phyloP scores from a whole-genome alignment of 2,329 filamentous ascomycete species.

The Phyllosticta paracitricarpa region DNA sequence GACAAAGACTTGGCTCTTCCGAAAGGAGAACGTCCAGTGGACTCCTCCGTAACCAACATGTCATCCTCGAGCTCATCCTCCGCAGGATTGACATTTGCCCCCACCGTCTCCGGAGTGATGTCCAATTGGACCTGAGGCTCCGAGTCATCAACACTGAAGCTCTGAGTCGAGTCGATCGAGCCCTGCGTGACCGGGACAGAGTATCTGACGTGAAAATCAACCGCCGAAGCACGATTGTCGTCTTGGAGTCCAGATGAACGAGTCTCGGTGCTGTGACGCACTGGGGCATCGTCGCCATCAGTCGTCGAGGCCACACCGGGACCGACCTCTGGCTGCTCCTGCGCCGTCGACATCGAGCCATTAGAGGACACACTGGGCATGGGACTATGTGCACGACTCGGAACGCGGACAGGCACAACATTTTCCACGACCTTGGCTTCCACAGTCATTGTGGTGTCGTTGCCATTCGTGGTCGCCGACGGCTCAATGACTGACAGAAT shows the following conservation, averaged over 20 bases:
- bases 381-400: not conserved
- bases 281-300: not conserved
- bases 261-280: not conserved
- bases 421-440: constrained; percentile 7
- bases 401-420: not conserved
- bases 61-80: not conserved
- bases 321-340: not conserved
- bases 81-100: not conserved
- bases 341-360: not conserved
- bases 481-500: constrained; percentile 21
- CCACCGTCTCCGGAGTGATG: constrained; percentile 1
- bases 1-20: constrained; percentile 5
- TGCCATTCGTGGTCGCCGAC: constrained; percentile 17
- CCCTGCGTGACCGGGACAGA: constrained; percentile 22
- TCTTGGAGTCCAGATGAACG: not conserved
- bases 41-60: constrained; percentile 7
- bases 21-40: not conserved
- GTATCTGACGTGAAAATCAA: constrained; percentile 21
- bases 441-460: constrained; percentile 13
- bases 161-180: not conserved
- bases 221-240: constrained; percentile 14
- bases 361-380: not conserved
- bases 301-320: not conserved
- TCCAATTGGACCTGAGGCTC: constrained; percentile 15
- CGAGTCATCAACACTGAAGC: not conserved